Conservation (phyloP, 139 green algal species). For the Astrephomene gubernaculifera region DNA sequence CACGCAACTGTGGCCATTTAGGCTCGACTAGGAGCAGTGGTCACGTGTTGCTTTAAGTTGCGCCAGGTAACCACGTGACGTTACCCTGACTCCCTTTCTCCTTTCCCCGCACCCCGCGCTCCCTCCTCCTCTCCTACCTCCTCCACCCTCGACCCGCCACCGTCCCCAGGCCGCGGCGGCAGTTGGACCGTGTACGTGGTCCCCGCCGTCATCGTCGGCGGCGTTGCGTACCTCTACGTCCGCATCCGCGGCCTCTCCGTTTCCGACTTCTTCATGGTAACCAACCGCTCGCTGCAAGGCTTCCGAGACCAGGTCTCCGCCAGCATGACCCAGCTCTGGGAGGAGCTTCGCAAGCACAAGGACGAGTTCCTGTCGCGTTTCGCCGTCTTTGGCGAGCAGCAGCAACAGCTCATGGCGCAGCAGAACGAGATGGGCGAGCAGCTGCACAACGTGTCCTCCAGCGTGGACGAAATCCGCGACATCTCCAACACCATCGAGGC, state of each 20-base stretch:
- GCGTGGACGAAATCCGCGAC: conserved; percentile 34
- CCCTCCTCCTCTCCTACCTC: too few species aligned
- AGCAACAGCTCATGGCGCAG: conserved; percentile 51
- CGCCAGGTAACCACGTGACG: too few species aligned
- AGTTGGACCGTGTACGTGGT: conserved; percentile 38
- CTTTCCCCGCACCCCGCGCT: too few species aligned
- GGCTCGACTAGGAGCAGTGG: too few species aligned
- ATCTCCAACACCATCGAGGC: conserved; percentile 54
- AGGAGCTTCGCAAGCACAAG: conserved; percentile 58
- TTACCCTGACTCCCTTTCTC: too few species aligned
- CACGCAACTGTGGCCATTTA: too few species aligned
- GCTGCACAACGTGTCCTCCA: conserved; percentile 10
- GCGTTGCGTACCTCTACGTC: conserved; percentile 49
- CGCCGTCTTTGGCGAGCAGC: conserved; percentile 37
- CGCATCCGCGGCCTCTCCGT: conserved; percentile 31
- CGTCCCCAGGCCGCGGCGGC: not conserved
- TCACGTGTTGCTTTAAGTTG: too few species aligned
- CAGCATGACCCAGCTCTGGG: conserved; percentile 54
- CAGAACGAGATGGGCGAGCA: conserved; percentile 53
- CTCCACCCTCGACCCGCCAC: too few species aligned
- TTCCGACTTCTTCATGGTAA: conserved; percentile 55
- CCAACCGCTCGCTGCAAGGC: conserved; percentile 33
- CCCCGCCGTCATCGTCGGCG: conserved; percentile 25
- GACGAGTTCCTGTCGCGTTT: conserved; percentile 52
- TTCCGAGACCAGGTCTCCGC: conserved; percentile 38